Percentiles rank a stretch among this genome's conserved stretches.
These are phyloP conservation scores for Alternaria postmessia DNA, from an alignment of 2,329 filamentous ascomycete species.

Conservation along the genomic window DNA sequence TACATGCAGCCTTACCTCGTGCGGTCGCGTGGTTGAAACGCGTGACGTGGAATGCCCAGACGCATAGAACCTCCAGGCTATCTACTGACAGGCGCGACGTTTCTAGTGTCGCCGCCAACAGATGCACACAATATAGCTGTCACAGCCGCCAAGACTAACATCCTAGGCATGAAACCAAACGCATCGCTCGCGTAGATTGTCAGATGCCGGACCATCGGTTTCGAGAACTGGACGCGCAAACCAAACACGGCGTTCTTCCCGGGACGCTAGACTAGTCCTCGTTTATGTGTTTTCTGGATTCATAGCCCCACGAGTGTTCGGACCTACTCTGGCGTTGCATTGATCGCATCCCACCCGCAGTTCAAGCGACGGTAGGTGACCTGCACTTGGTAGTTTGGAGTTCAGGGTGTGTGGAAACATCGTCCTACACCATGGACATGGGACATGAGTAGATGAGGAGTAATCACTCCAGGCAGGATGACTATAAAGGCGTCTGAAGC, in stretches of 20 bases:
- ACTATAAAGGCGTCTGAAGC: slow-evolving; percentile 19
- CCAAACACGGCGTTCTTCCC: background rate
- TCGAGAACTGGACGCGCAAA: slow-evolving; percentile 2
- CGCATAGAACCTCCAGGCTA: background rate
- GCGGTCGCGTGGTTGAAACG: background rate
- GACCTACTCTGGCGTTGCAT: background rate
- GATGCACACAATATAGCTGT: background rate
- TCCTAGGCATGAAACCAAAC: slow-evolving; percentile 5
- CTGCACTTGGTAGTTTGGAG: slow-evolving; percentile 18
- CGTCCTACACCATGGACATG: background rate
- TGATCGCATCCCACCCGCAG: background rate
- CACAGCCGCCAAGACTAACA: slow-evolving; percentile 4
- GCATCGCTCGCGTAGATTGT: slow-evolving; percentile 3
- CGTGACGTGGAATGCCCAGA: background rate
- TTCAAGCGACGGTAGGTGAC: background rate
- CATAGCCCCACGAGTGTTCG: background rate
- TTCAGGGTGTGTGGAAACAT: slow-evolving; percentile 2
- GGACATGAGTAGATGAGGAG: background rate
- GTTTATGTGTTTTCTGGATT: background rate
- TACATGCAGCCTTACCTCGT: background rate
- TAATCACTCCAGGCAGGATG: background rate
- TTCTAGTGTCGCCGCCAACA: background rate
- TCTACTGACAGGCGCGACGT: background rate
- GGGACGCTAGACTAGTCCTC: background rate
- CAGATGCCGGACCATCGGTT: background rate